Percentiles rank a stretch among this genome's conserved stretches.
phyloP scores from a whole-genome alignment of 371 early-diverging fungal species.

The Mucor plumbeus region DNA sequence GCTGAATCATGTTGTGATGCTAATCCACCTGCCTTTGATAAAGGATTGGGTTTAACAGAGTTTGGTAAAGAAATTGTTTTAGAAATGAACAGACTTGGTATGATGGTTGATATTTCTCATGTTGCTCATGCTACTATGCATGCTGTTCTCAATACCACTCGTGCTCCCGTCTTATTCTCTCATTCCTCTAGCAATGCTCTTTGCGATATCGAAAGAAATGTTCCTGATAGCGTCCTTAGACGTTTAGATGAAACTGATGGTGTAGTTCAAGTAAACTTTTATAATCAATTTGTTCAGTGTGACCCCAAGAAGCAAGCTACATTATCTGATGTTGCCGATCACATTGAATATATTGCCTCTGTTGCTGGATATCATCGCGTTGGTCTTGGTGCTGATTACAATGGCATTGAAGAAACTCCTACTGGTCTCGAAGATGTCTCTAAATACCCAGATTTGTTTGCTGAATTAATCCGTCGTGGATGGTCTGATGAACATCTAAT shows the following conservation, averaged over 20 bases:
- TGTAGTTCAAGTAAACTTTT: slow-evolving; percentile 72
- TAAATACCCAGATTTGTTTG: slow-evolving; percentile 67
- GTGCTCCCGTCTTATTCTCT: slow-evolving; percentile 69
- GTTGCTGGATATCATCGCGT: slow-evolving; percentile 62
- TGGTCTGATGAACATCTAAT: slow-evolving; percentile 61
- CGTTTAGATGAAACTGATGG: slow-evolving; percentile 62
- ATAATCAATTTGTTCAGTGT: slow-evolving; percentile 56
- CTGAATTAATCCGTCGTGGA: slow-evolving; percentile 63
- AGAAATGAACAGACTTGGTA: slow-evolving; percentile 76
- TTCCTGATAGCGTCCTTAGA: slow-evolving; percentile 65
- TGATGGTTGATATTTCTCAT: slow-evolving; percentile 74
- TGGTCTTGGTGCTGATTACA: slow-evolving; percentile 73
- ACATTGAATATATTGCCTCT: slow-evolving; percentile 60
- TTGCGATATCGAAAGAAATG: slow-evolving; percentile 64
- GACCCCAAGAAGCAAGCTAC: slow-evolving; percentile 49
- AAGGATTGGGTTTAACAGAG: slow-evolving; percentile 56
- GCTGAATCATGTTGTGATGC: slow-evolving; percentile 64
- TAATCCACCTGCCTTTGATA: slow-evolving; percentile 50
- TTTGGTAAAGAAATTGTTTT: slow-evolving; percentile 60
- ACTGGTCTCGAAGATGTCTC: slow-evolving; percentile 68
- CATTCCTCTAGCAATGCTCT: slow-evolving; percentile 64
- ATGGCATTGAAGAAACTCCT: slow-evolving; percentile 62
- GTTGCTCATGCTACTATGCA: slow-evolving; percentile 69
- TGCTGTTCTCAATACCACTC: slow-evolving; percentile 55
- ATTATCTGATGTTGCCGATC: slow-evolving; percentile 61